phyloP scores from a whole-genome alignment of 2,329 filamentous ascomycete species.

The Phialophora macrospora region DNA sequence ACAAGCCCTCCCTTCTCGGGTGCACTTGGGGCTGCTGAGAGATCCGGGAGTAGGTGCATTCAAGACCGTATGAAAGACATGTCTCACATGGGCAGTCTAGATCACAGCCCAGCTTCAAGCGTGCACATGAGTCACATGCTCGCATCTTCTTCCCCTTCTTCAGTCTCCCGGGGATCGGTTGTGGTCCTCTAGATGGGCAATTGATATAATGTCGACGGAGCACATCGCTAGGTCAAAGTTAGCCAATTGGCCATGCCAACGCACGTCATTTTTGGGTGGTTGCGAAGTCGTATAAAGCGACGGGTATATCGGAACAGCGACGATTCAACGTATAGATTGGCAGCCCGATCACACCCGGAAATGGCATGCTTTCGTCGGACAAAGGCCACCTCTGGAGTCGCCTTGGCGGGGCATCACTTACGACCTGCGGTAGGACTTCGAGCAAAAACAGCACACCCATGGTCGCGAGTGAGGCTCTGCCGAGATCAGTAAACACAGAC shows the following conservation, averaged over 20 bases:
- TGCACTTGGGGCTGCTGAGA: background rate
- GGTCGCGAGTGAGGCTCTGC: slow-evolving; percentile 8
- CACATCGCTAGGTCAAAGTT: slow-evolving; percentile 16
- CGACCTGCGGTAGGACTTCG: slow-evolving; percentile 24
- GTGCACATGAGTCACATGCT: slow-evolving; percentile 23
- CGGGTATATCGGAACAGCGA: background rate
- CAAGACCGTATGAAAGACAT: slow-evolving; percentile 18
- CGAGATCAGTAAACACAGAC: slow-evolving; percentile 8
- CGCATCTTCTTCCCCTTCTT: slow-evolving; percentile 23
- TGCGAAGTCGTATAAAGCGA: background rate
- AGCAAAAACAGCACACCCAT: slow-evolving; percentile 24
- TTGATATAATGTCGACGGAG: slow-evolving; percentile 22
- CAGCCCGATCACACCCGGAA: background rate
- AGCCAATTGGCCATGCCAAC: background rate
- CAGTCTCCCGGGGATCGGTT: slow-evolving; percentile 16
- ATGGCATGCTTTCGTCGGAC: background rate
- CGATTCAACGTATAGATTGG: background rate
- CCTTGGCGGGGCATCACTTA: slow-evolving; percentile 3
- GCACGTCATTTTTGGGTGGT: background rate
- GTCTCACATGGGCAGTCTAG: slow-evolving; percentile 21
- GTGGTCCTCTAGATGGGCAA: slow-evolving; percentile 16
- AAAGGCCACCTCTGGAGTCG: background rate
- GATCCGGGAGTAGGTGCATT: slow-evolving; percentile 18
- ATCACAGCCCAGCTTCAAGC: slow-evolving; percentile 17
- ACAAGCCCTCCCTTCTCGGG: background rate